Conservation (phyloP, 1,284 basidiomycete species). For the Ustilago shanxiensis region DNA sequence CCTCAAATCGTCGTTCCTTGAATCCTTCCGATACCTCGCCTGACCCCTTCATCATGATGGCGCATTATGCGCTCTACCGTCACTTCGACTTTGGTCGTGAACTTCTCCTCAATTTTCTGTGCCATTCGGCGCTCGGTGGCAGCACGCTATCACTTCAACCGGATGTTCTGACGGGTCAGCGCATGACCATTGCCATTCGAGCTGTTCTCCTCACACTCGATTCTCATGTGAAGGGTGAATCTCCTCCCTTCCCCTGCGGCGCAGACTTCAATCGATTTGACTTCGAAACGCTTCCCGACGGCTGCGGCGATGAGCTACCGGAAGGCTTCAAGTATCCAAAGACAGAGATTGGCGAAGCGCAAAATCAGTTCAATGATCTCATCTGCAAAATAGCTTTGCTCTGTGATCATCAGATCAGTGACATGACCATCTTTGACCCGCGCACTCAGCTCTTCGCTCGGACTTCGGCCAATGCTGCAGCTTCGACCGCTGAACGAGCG, state of each 20-base stretch:
- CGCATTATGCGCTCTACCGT: conserved; percentile 85
- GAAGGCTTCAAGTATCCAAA: conserved; percentile 71
- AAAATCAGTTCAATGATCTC: conserved; percentile 78
- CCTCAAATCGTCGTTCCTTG: conserved; percentile 77
- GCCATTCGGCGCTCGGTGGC: conserved; percentile 56
- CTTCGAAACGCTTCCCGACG: conserved; percentile 52
- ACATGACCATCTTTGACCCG: conserved; percentile 86
- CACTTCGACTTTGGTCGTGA: conserved; percentile 89
- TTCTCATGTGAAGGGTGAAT: conserved; percentile 78
- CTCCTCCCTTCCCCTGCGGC: conserved; percentile 80
- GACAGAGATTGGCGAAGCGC: conserved; percentile 81
- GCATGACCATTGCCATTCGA: conserved; percentile 81
- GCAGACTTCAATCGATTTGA: conserved; percentile 77
- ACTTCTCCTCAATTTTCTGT: conserved; percentile 75
- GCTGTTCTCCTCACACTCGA: conserved; percentile 82
- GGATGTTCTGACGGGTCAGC: conserved; percentile 63
- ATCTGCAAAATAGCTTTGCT: conserved; percentile 77
- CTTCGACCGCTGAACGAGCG: conserved; percentile 41
- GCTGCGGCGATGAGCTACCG: conserved; percentile 56
- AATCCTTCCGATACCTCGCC: conserved; percentile 81
- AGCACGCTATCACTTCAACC: conserved; percentile 62
- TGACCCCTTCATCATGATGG: conserved; percentile 82
- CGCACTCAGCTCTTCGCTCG: conserved; percentile 75
- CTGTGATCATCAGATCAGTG: conserved; percentile 79
- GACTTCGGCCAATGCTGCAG: conserved; percentile 26